These are phyloP conservation scores for Sugiyamaella chiloensis DNA, from an alignment of 805 yeast species.

Conservation along the genomic window DNA sequence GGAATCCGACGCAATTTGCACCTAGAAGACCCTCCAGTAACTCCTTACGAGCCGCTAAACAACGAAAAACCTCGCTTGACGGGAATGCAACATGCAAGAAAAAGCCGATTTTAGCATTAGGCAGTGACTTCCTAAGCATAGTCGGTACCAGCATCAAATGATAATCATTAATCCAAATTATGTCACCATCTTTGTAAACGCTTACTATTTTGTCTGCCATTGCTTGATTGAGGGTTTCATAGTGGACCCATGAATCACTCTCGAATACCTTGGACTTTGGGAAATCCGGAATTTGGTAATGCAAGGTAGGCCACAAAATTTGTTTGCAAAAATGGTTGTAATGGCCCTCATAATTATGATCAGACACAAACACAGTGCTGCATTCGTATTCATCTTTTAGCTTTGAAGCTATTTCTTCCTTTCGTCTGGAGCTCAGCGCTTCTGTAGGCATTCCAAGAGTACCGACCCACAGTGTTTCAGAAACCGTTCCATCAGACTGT, in stretches of 20 bases:
- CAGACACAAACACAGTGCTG: constrained; percentile 69
- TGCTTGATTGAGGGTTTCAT: constrained; percentile 67
- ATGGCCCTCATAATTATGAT: constrained; percentile 82
- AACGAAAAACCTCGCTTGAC: constrained; percentile 89
- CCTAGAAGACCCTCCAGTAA: constrained; percentile 82
- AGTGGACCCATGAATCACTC: constrained; percentile 90
- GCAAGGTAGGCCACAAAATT: constrained; percentile 93
- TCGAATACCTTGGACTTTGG: constrained; percentile 93
- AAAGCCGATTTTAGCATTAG: constrained; percentile 84
- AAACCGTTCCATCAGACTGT: constrained; percentile 31
- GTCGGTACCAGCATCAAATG: constrained; percentile 83
- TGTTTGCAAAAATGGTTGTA: constrained; percentile 90
- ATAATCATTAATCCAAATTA: constrained; percentile 92
- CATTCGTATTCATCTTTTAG: constrained; percentile 51
- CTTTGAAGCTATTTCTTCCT: constrained; percentile 48
- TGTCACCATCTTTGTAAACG: constrained; percentile 68
- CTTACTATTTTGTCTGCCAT: constrained; percentile 74
- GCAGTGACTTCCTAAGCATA: constrained; percentile 72
- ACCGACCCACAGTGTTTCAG: constrained; percentile 71
- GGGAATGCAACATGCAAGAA: constrained; percentile 95
- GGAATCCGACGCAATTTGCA: constrained; percentile 84
- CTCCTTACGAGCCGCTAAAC: constrained; percentile 80
- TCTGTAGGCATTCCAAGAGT: constrained; percentile 90
- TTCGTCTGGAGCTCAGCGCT: constrained; percentile 58
- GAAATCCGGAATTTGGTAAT: constrained; percentile 92